Evolutionary conservation across 345 rosid species (phyloP).

Genomic region (Excoecaria agallocha): DNA sequence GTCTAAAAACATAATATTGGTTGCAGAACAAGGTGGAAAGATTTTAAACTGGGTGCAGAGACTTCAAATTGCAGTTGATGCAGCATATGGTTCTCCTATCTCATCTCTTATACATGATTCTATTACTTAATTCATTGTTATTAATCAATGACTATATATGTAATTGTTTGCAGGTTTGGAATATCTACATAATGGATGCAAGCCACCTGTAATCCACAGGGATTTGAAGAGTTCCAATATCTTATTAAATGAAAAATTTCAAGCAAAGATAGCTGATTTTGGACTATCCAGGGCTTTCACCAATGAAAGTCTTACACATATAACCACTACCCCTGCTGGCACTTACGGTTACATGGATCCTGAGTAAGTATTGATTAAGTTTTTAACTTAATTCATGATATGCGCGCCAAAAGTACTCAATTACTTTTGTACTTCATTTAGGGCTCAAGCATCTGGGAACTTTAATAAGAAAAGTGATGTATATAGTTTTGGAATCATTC

Average conservation of each 20-base stretch:
- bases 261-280: constrained; percentile 14
- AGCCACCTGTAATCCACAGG: constrained; percentile 16
- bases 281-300: constrained; percentile 10
- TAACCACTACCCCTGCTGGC: not conserved
- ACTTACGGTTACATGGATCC: not conserved
- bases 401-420: too few species aligned
- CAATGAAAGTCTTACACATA: not conserved
- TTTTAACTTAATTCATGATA: not conserved
- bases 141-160: not conserved
- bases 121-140: not conserved
- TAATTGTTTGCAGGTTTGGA: constrained; percentile 8
- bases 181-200: constrained; percentile 14
- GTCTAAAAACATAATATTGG: not conserved
- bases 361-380: not conserved
- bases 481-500: not conserved
- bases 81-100: not conserved
- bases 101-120: not conserved
- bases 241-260: not conserved
- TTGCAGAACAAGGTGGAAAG: not conserved
- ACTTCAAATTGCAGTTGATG: constrained; percentile 9
- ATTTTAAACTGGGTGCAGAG: constrained; percentile 1
- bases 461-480: constrained; percentile 8
- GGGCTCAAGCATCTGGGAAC: too few species aligned
- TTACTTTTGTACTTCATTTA: too few species aligned
- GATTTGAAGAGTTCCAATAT: constrained; percentile 19